phyloP scores from a whole-genome alignment of 2,329 filamentous ascomycete species.

The Fusarium denticulatum region DNA sequence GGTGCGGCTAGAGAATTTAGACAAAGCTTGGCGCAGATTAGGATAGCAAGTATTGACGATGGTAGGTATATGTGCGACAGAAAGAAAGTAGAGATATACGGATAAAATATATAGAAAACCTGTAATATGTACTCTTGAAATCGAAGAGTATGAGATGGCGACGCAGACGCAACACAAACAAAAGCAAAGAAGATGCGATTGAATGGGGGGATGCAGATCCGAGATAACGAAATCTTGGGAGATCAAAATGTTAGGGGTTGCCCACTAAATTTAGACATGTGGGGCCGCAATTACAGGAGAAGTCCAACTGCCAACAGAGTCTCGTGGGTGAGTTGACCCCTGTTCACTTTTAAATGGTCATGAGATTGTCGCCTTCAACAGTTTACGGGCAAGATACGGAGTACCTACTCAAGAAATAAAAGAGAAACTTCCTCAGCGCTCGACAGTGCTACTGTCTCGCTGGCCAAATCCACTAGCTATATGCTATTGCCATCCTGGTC shows the following conservation, averaged over 20 bases:
- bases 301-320: neutral
- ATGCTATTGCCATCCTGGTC: neutral
- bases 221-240: constrained; percentile 31
- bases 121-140: constrained; percentile 11
- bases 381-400: no score
- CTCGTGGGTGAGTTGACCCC: neutral
- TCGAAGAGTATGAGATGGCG: neutral
- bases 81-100: neutral
- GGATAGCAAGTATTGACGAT: neutral
- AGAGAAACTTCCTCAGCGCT: neutral
- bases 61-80: neutral
- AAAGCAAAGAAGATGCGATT: constrained; percentile 8
- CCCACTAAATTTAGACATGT: constrained; percentile 3
- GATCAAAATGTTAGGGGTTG: constrained; percentile 26
- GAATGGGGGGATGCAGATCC: constrained; percentile 5
- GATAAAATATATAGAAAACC: neutral
- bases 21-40: neutral
- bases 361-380: neutral
- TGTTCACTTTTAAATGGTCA: neutral
- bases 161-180: neutral
- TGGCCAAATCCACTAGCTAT: neutral
- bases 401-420: no score
- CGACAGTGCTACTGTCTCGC: neutral
- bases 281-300: neutral
- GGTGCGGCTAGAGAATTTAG: constrained; percentile 7